Conservation (phyloP, 2,329 filamentous ascomycete species). For the Aureobasidium pullulans region DNA sequence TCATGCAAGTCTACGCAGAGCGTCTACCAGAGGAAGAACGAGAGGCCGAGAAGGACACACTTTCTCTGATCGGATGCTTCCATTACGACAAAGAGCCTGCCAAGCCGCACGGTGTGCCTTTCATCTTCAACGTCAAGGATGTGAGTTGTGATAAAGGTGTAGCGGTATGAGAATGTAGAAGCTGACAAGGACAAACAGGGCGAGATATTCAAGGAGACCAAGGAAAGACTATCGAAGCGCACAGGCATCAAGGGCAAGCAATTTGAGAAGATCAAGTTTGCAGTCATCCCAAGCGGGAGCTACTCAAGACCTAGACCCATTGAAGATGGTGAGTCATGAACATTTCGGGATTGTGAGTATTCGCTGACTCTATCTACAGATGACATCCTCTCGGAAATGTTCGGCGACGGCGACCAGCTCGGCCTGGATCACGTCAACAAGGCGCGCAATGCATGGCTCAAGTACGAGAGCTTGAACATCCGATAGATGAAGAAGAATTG, state of each 20-base stretch:
- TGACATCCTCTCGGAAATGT: constrained; percentile 39
- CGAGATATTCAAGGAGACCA: constrained; percentile 84
- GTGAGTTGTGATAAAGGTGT: constrained; percentile 41
- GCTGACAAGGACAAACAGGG: constrained; percentile 42
- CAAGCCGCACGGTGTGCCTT: constrained; percentile 81
- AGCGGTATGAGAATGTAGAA: background rate
- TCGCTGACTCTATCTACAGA: constrained; percentile 25
- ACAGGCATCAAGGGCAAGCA: constrained; percentile 96
- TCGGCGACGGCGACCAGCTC: constrained; percentile 34
- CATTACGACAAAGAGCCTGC: constrained; percentile 88
- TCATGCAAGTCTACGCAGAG: constrained; percentile 73
- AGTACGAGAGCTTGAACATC: constrained; percentile 59
- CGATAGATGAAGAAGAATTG: constrained; percentile 30
- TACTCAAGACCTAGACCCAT: constrained; percentile 78
- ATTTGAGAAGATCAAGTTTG: constrained; percentile 98
- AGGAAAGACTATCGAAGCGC: constrained; percentile 85
- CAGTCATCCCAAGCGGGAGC: constrained; percentile 59
- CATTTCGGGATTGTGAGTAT: background rate
- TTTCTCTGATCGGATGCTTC: constrained; percentile 69
- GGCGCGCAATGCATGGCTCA: constrained; percentile 50
- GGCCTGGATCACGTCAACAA: constrained; percentile 58
- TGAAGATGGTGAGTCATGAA: constrained; percentile 64
- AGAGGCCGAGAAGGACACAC: constrained; percentile 46
- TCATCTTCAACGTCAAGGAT: constrained; percentile 78
- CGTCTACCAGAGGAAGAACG: constrained; percentile 64